Percentiles rank a stretch among this genome's conserved stretches.
Conservation (phyloP, 345 rosid species). For the Brassica nigra region DNA sequence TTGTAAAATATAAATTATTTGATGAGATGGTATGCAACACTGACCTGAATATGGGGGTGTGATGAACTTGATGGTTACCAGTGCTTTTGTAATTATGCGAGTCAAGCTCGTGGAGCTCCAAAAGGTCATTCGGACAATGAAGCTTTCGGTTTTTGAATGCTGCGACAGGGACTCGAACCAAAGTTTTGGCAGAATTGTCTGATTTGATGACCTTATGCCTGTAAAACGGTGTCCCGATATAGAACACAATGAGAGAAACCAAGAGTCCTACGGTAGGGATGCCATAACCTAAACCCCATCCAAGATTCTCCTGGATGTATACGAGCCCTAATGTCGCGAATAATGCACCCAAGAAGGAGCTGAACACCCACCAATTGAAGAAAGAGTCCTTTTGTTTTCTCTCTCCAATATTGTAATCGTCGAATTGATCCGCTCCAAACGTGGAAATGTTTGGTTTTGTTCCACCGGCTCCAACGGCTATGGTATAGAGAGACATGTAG, state of each 20-base stretch:
- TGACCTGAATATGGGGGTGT: slow-evolving; percentile 70
- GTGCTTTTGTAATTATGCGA: slow-evolving; percentile 51
- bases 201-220: slow-evolving; percentile 68
- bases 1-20: background rate
- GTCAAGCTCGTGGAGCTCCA: slow-evolving; percentile 66
- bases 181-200: slow-evolving; percentile 60
- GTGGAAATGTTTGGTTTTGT: slow-evolving; percentile 94
- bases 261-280: slow-evolving; percentile 75
- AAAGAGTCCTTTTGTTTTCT: slow-evolving; percentile 73
- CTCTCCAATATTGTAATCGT: slow-evolving; percentile 57
- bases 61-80: slow-evolving; percentile 65
- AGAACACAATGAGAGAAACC: slow-evolving; percentile 67
- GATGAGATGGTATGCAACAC: slow-evolving; percentile 17
- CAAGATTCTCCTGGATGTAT: slow-evolving; percentile 84
- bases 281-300: slow-evolving; percentile 91
- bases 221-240: slow-evolving; percentile 77
- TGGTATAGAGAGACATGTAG: slow-evolving; percentile 71
- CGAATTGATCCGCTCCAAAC: slow-evolving; percentile 96
- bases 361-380: slow-evolving; percentile 98
- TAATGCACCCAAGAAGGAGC: slow-evolving; percentile 76
- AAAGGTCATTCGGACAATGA: slow-evolving; percentile 50
- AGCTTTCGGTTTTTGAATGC: slow-evolving; percentile 68
- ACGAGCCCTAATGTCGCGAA: slow-evolving; percentile 81
- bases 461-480: slow-evolving; percentile 86
- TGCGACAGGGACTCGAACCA: slow-evolving; percentile 53